Evolutionary conservation across 202 grass and related monocot genomes (phyloP), one percentile per base, ranked within the genome.

Genomic region (Schoenoplectus tabernaemontani): DNA sequence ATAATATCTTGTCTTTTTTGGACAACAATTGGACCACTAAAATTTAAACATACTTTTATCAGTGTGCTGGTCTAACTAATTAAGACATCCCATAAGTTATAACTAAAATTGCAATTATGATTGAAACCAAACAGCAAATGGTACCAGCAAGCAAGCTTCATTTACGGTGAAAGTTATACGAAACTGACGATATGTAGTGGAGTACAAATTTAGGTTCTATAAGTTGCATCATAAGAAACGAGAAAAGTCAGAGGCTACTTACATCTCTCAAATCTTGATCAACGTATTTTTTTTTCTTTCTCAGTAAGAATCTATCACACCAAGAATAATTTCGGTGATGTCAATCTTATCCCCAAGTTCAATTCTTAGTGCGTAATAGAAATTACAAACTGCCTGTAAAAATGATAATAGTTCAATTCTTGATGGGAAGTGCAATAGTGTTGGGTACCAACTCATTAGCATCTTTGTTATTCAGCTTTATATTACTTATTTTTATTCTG

Each of bases 291-390:
- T 64, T 58, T 57, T 3, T 85, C 90, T 33, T 59, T 51, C 57
- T 70, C 85, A 33, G 77, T 81, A 2, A 90, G 26, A 4, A 4
- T 66, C 11, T 90, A 95, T 84, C 50, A 85, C 56, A 22, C 92
- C 89, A 1, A 1, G 89, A 79, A 70, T 84, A 59, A 91, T 28
- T 77, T 87, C 85, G 0, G 87, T 95, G 15, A 95, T 81, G 67
- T 7, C 72, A 37, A 91, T 38, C 13, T 89, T 78, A 43, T 57
- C 15, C 16, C 83, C 78, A 4, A 91, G 73, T 64, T 95, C 92
- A 61, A 87, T 84, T 64, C 92, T 5, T 1, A 91, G 68, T 9
- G 92, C 91, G 72, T 95, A 81, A 59, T 91, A 95, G 60, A 95
- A 91, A 37, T 38, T 95, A 7, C 85, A 37, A 59, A 54, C 47